Evolutionary conservation across 2,329 filamentous ascomycete genomes (phyloP).

Genomic region (Apiospora marii): DNA sequence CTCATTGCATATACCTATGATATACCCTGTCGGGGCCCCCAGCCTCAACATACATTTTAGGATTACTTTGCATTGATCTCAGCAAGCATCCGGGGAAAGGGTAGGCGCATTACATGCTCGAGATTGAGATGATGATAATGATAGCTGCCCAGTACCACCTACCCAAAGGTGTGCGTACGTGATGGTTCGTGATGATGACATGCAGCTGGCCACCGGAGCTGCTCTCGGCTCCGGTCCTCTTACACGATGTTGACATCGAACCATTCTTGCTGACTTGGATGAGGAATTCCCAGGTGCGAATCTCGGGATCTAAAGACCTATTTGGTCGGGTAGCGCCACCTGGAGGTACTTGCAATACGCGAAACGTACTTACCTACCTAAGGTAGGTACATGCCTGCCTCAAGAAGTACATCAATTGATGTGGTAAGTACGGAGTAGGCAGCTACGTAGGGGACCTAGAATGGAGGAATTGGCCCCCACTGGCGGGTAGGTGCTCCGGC

Average conservation of each 20-base stretch:
- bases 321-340: background rate
- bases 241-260: background rate
- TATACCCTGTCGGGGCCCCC: background rate
- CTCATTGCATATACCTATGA: background rate
- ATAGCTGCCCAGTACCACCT: slow-evolving; percentile 8
- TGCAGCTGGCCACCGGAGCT: slow-evolving; percentile 1
- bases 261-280: background rate
- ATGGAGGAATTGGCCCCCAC: too few species aligned
- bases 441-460: too few species aligned
- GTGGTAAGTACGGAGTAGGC: too few species aligned
- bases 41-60: slow-evolving; percentile 9
- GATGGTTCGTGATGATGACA: slow-evolving; percentile 9
- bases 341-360: background rate
- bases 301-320: background rate
- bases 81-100: slow-evolving; percentile 11
- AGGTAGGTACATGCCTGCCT: too few species aligned
- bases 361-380: too few species aligned
- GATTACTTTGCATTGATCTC: slow-evolving; percentile 5
- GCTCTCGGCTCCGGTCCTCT: background rate
- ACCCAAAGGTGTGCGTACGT: background rate
- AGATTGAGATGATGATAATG: background rate
- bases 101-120: background rate
- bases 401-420: too few species aligned
- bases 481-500: too few species aligned
- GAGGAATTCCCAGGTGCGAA: background rate